Evolutionary conservation across 208 protist species (phyloP).

Genomic region (Acanthamoeba lenticulata): DNA sequence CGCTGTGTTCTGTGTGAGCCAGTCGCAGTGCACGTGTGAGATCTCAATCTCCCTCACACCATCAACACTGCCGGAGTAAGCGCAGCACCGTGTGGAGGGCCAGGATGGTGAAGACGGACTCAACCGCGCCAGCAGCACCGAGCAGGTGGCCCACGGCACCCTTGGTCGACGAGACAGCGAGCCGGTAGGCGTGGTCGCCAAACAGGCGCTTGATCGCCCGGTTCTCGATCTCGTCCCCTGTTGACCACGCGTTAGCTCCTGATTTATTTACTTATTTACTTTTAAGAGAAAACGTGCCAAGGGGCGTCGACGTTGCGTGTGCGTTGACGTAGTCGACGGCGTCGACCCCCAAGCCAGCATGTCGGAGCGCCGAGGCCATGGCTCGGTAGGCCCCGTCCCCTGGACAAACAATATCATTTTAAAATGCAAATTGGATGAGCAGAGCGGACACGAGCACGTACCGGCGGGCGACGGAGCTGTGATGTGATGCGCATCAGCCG

Average conservation of each 20-base stretch:
- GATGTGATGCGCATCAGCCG: conserved; percentile 94
- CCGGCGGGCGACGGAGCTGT: conserved; percentile 91
- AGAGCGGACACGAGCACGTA: background rate
- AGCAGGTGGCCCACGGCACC: conserved; percentile 96
- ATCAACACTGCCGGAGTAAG: background rate
- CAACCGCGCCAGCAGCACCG: conserved; percentile 92
- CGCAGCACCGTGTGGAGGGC: conserved; percentile 57
- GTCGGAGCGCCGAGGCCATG: conserved; percentile 89
- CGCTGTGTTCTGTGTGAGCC: conserved; percentile 78
- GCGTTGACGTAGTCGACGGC: conserved; percentile 96
- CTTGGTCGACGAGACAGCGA: conserved; percentile 89
- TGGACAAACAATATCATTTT: too few species aligned
- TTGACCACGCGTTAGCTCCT: too few species aligned
- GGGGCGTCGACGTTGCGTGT: conserved; percentile 96
- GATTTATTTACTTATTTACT: background rate
- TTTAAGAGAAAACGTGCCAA: conserved; percentile 87
- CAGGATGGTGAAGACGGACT: conserved; percentile 78
- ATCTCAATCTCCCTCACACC: background rate
- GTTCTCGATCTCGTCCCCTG: conserved; percentile 87
- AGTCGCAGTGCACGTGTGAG: background rate
- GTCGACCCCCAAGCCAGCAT: conserved; percentile 44
- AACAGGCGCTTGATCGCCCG: conserved; percentile 78
- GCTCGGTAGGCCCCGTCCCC: conserved; percentile 91
- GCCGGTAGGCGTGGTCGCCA: background rate
- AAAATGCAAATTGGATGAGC: background rate